phyloP scores from a whole-genome alignment of 2,329 filamentous ascomycete genomes.

The Trichoderma harzianum region DNA sequence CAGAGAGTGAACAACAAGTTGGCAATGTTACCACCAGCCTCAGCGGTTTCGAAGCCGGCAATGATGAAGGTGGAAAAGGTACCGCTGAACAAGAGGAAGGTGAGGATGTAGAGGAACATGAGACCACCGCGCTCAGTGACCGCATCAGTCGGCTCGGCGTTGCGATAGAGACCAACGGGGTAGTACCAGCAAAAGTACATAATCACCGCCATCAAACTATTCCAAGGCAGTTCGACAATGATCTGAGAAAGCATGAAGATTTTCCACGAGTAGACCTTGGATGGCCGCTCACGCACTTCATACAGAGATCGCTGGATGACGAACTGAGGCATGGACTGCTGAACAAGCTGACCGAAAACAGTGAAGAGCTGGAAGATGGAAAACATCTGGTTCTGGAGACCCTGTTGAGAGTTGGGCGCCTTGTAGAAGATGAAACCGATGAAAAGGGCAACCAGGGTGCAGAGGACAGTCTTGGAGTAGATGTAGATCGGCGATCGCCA shows the following conservation, averaged over 20 bases:
- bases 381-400: conserved; percentile 83
- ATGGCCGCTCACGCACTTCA: conserved; percentile 79
- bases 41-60: conserved; percentile 69
- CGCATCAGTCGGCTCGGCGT: conserved; percentile 59
- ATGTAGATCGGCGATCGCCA: conserved; percentile 89
- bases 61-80: conserved; percentile 80
- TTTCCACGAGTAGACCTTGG: conserved; percentile 81
- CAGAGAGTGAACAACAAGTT: conserved; percentile 71
- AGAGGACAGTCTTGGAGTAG: conserved; percentile 74
- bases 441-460: conserved; percentile 64
- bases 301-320: conserved; percentile 78
- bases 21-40: conserved; percentile 72
- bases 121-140: conserved; percentile 68
- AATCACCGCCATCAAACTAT: conserved; percentile 69
- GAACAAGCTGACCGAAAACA: conserved; percentile 74
- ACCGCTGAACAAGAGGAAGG: conserved; percentile 75
- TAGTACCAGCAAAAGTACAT: conserved; percentile 86
- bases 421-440: conserved; percentile 80
- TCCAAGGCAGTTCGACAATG: conserved; percentile 82
- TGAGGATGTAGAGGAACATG: conserved; percentile 72
- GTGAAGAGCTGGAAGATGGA: conserved; percentile 80
- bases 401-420: conserved; percentile 68
- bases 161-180: conserved; percentile 71
- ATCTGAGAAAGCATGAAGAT: conserved; percentile 83
- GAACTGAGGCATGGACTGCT: conserved; percentile 84